Conservation (phyloP, 805 yeast genomes). For the Wickerhamiella brachini region DNA sequence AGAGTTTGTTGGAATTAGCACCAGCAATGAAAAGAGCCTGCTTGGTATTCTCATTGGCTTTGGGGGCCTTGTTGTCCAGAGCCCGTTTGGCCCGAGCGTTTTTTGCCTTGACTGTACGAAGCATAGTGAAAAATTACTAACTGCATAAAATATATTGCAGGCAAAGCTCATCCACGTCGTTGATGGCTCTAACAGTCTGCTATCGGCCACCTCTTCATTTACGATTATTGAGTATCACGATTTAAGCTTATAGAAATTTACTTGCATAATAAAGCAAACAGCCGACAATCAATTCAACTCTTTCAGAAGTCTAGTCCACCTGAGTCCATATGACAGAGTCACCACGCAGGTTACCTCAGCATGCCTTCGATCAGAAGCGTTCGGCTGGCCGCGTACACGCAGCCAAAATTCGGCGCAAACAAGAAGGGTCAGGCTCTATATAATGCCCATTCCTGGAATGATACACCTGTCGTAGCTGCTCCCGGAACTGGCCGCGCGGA, state of each 20-base stretch:
- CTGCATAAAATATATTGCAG: too few species aligned
- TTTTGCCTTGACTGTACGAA: constrained; percentile 61
- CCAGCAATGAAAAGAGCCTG: constrained; percentile 89
- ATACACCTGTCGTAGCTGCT: too few species aligned
- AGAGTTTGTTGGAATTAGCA: constrained; percentile 55
- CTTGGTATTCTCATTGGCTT: constrained; percentile 78
- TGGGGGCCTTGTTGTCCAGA: constrained; percentile 74
- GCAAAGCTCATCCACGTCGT: too few species aligned
- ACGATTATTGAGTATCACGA: too few species aligned
- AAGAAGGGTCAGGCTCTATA: too few species aligned
- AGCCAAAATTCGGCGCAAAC: not conserved
- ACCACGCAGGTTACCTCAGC: not conserved
- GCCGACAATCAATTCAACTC: too few species aligned
- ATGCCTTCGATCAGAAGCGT: constrained; percentile 1
- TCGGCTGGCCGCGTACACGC: not conserved
- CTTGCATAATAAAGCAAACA: too few species aligned
- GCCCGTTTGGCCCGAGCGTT: constrained; percentile 95
- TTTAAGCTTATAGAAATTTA: too few species aligned
- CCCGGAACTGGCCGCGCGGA: too few species aligned
- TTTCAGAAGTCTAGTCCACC: too few species aligned
- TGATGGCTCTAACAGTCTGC: too few species aligned
- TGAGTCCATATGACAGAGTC: not conserved
- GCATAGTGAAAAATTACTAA: constrained; percentile 8
- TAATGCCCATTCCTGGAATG: not conserved
- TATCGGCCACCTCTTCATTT: too few species aligned